These are phyloP conservation scores for Rheum nobile DNA, from an alignment of 148 eudicot genomes.

Conservation along the genomic window DNA sequence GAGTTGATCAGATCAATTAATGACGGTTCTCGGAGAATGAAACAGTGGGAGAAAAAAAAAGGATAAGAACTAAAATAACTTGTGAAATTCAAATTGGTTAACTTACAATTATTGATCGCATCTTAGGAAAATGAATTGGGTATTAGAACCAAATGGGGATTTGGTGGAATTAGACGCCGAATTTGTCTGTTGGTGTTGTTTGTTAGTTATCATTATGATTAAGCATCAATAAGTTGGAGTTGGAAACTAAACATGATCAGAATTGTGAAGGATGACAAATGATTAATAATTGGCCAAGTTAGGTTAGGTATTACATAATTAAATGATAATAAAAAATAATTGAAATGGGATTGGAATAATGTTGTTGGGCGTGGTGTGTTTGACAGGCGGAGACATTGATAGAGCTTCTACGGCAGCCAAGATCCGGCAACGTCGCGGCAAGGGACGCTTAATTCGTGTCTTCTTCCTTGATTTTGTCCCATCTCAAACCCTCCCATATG, in stretches of 20 bases:
- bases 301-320: background rate
- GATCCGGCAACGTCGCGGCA: slow-evolving; percentile 8
- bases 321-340: background rate
- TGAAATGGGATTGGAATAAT: background rate
- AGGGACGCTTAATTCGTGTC: background rate
- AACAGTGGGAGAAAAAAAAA: too few relatives aligned
- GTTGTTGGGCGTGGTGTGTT: background rate
- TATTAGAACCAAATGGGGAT: background rate
- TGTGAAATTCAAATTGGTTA: background rate
- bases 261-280: background rate
- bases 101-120: background rate
- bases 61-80: too few relatives aligned
- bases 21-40: too few relatives aligned
- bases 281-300: background rate
- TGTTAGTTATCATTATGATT: background rate
- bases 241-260: too few relatives aligned
- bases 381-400: slow-evolving; percentile 9
- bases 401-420: slow-evolving; percentile 9
- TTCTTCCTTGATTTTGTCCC: background rate
- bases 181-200: background rate
- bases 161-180: background rate
- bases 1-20: background rate
- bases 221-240: background rate
- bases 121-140: background rate
- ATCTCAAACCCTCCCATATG: background rate